Conservation (phyloP, 805 yeast species). For the Grigorovia transvaalensis region DNA sequence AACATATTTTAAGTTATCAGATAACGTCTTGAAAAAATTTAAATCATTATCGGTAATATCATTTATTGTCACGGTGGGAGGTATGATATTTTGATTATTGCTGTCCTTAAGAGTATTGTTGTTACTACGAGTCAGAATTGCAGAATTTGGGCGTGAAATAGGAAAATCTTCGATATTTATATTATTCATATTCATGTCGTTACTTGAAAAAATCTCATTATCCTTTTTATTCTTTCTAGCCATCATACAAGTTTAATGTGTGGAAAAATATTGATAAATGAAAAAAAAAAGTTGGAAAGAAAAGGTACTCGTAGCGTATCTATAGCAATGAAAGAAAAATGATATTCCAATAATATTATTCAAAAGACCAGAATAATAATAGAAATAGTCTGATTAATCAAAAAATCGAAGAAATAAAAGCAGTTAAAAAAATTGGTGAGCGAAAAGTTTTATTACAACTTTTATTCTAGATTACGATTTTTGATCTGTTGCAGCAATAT, state of each 20-base stretch:
- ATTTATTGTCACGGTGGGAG: background rate
- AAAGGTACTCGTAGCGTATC: background rate
- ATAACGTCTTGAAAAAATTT: constrained; percentile 19
- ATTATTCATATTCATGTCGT: background rate
- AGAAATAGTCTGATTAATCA: background rate
- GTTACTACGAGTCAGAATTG: background rate
- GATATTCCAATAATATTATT: too few relatives aligned
- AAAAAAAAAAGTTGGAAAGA: too few relatives aligned
- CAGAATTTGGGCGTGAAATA: background rate
- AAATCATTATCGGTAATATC: constrained; percentile 13
- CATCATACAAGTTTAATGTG: background rate
- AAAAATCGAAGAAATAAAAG: too few relatives aligned
- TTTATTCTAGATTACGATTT: background rate
- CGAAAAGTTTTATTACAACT: background rate
- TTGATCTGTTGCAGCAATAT: background rate
- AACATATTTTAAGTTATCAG: constrained; percentile 22
- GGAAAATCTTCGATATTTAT: background rate
- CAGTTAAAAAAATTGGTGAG: background rate
- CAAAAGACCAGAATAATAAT: too few relatives aligned
- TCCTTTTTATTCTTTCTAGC: background rate
- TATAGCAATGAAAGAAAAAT: too few relatives aligned
- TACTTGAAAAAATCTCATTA: background rate
- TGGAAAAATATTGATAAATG: background rate
- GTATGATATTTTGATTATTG: background rate
- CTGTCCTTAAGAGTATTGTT: background rate